Conservation (phyloP, 2,329 filamentous ascomycete genomes). For the Diplodia mutila region DNA sequence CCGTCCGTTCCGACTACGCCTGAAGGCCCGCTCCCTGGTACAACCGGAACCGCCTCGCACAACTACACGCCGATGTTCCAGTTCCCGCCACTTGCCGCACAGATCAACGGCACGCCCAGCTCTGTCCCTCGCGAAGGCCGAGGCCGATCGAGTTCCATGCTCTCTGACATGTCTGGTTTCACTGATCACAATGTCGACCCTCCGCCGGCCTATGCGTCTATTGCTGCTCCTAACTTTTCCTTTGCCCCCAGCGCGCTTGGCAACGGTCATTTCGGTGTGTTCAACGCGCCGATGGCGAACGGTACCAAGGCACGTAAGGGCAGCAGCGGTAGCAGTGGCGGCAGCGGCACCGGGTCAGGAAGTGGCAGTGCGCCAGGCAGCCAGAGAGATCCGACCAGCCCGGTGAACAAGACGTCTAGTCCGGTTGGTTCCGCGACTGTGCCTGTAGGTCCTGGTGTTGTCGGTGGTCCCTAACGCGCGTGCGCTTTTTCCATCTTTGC, state of each 20-base stretch:
- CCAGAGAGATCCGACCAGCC: conserved; percentile 45
- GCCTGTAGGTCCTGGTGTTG: conserved; percentile 14
- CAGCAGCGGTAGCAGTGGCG: conserved; percentile 51
- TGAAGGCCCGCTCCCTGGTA: conserved; percentile 62
- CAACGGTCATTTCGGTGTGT: conserved; percentile 14
- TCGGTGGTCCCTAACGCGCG: conserved; percentile 2
- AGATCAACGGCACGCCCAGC: conserved; percentile 37
- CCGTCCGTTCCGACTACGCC: conserved; percentile 57
- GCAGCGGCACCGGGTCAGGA: conserved; percentile 47
- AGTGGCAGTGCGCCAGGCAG: conserved; percentile 41
- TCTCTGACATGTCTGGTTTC: conserved; percentile 56
- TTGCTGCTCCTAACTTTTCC: conserved; percentile 39
- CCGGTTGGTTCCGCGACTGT: conserved; percentile 13
- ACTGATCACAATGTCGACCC: conserved; percentile 51
- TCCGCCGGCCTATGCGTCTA: conserved; percentile 32
- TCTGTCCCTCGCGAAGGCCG: conserved; percentile 43
- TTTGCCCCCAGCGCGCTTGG: conserved; percentile 42
- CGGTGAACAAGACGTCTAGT: conserved; percentile 30
- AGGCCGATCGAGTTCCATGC: conserved; percentile 56
- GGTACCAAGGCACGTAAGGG: conserved; percentile 39
- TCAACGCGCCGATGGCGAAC: conserved; percentile 20
- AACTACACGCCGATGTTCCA: conserved; percentile 43
- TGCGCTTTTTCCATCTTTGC: conserved; percentile 4
- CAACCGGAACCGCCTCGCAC: conserved; percentile 34
- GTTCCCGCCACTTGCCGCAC: conserved; percentile 39